phyloP scores from a whole-genome alignment of 164 flowering plant species.

The Macadamia integrifolia region DNA sequence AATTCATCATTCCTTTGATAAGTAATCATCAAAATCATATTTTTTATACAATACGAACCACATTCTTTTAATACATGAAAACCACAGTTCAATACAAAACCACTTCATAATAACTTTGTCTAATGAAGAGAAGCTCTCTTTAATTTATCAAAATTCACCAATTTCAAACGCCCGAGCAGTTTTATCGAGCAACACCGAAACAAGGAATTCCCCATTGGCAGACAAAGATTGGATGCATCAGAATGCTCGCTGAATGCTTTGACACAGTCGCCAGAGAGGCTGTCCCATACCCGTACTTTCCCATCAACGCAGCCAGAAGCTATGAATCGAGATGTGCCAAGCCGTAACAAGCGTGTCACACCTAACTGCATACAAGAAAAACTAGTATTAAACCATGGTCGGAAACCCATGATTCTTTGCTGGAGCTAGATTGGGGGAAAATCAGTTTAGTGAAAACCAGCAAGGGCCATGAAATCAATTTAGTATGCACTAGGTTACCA shows the following conservation, averaged over 20 bases:
- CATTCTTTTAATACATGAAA: too few species aligned
- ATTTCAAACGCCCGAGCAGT: slow-evolving; percentile 84
- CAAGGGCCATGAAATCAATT: background rate
- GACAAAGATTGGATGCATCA: slow-evolving; percentile 58
- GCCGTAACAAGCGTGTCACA: slow-evolving; percentile 73
- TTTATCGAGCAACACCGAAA: slow-evolving; percentile 63
- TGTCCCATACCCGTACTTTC: slow-evolving; percentile 77
- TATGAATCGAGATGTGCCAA: slow-evolving; percentile 50
- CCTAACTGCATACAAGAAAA: slow-evolving; percentile 48
- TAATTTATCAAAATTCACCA: slow-evolving; percentile 32
- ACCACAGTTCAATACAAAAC: too few species aligned
- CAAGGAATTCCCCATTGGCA: slow-evolving; percentile 46
- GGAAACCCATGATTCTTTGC: too few species aligned
- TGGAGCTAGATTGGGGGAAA: background rate
- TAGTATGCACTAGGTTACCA: too few species aligned
- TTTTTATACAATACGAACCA: too few species aligned
- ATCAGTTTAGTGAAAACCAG: background rate
- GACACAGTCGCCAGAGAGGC: slow-evolving; percentile 68
- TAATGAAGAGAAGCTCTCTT: background rate
- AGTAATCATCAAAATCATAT: too few species aligned
- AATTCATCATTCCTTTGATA: too few species aligned
- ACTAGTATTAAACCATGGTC: background rate
- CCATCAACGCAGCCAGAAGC: slow-evolving; percentile 81
- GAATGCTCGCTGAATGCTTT: slow-evolving; percentile 61
- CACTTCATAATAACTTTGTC: too few species aligned